A percentile compares a stretch with the other conserved stretches of the same genome.
Evolutionary conservation across 768 basidiomycete species (phyloP).

Genomic region (Pulveroboletus sp.): DNA sequence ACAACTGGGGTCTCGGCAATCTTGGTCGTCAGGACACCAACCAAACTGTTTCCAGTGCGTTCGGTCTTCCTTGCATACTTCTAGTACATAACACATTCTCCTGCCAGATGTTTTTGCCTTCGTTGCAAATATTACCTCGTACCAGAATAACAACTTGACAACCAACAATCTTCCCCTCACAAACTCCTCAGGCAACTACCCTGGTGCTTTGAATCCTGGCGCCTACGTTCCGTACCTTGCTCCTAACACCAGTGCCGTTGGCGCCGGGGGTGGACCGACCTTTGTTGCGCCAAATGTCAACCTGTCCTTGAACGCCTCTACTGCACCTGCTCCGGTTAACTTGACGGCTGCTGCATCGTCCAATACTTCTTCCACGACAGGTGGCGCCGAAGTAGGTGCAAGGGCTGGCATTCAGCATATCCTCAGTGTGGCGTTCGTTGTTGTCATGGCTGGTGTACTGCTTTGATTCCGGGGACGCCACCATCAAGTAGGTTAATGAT

Average conservation of each 20-base stretch:
- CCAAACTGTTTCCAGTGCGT: conserved; percentile 29
- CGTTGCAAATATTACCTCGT: conserved; percentile 44
- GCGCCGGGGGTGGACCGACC: conserved; percentile 42
- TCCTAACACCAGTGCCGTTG: conserved; percentile 35
- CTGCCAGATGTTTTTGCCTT: conserved; percentile 46
- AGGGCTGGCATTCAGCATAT: conserved; percentile 3
- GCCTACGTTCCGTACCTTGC: conserved; percentile 42
- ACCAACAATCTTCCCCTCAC: conserved; percentile 28
- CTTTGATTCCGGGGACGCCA: conserved; percentile 1
- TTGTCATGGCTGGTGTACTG: conserved; percentile 3
- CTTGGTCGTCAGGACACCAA: conserved; percentile 58
- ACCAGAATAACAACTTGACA: conserved; percentile 36
- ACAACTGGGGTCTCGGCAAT: conserved; percentile 58
- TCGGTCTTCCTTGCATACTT: neutral
- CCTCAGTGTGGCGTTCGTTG: conserved; percentile 6
- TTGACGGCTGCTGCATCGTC: conserved; percentile 25
- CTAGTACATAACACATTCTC: neutral
- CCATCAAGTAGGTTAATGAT: neutral
- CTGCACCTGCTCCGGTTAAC: conserved; percentile 38
- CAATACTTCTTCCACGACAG: neutral
- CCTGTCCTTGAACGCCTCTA: conserved; percentile 29
- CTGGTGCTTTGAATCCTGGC: conserved; percentile 41
- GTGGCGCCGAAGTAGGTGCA: neutral
- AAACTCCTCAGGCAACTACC: conserved; percentile 37
- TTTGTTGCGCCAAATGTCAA: conserved; percentile 35